phyloP scores from a whole-genome alignment of 2,329 filamentous ascomycete species.

The Talaromyces sp. region DNA sequence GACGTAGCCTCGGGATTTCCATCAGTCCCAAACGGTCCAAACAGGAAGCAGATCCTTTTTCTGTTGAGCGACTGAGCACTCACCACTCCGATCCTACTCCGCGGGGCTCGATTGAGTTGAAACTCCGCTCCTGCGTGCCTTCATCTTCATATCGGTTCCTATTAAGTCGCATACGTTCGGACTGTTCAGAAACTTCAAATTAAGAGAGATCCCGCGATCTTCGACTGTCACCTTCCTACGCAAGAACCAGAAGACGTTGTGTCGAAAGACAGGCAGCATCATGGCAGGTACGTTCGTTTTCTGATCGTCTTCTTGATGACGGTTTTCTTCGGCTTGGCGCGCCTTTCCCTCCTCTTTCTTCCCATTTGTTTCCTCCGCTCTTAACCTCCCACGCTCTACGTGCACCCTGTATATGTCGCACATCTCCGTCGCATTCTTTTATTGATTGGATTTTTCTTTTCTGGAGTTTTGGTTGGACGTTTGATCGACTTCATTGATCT shows the following conservation, averaged over 20 bases:
- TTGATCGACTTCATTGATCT: neutral
- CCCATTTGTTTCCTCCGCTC: neutral
- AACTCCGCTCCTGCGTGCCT: neutral
- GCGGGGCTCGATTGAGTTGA: neutral
- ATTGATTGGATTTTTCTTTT: neutral
- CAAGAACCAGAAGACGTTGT: neutral
- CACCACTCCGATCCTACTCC: neutral
- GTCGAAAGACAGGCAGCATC: neutral
- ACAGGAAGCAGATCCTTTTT: slow-evolving; percentile 1
- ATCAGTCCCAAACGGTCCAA: neutral
- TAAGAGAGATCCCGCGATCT: too few species aligned
- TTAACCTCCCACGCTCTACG: neutral
- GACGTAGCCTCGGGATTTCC: neutral
- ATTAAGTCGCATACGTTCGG: too few species aligned
- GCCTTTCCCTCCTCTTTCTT: neutral
- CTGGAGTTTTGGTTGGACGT: neutral
- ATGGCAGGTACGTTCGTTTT: neutral
- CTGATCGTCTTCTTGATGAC: neutral
- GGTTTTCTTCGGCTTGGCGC: neutral
- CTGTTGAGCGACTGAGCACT: too few species aligned
- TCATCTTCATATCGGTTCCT: neutral
- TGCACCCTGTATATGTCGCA: neutral
- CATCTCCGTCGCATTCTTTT: neutral
- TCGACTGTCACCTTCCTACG: neutral
- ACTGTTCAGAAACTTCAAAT: too few species aligned